These are phyloP conservation scores for Colletotrichum shisoi DNA, from an alignment of 2,329 filamentous ascomycete genomes.

Conservation along the genomic window DNA sequence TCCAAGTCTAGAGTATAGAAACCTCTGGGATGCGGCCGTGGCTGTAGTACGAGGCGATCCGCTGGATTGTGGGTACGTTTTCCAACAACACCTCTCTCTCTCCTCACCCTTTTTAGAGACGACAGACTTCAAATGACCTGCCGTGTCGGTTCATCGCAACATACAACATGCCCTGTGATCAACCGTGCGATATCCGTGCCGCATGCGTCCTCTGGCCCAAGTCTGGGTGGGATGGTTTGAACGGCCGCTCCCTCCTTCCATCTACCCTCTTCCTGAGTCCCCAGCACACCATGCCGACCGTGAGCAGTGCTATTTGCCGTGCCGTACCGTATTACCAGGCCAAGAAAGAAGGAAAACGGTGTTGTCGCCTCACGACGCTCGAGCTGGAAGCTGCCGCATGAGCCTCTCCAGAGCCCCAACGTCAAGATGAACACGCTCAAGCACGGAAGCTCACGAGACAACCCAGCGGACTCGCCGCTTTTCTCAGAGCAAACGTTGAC, in stretches of 20 bases:
- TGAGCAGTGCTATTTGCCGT: not conserved
- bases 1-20: not conserved
- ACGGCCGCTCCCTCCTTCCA: not conserved
- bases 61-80: not conserved
- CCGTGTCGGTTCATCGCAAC: not conserved
- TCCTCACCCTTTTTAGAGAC: not conserved
- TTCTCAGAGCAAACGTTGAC: not conserved
- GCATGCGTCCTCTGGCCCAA: not conserved
- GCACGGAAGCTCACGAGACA: not conserved
- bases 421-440: not conserved
- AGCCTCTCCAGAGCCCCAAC: not conserved
- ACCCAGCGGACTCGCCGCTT: not conserved
- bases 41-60: not conserved
- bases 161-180: not conserved
- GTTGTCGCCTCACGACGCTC: not conserved
- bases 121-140: not conserved
- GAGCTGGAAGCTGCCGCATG: not conserved
- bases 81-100: not conserved
- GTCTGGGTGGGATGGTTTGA: not conserved
- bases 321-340: slow-evolving; percentile 2
- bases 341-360: not conserved
- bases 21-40: not conserved
- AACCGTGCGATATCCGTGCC: not conserved
- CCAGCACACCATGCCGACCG: no score
- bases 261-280: not conserved